These are phyloP conservation scores for Candida nonsorbophila DNA, from an alignment of 805 yeast species.

Conservation along the genomic window DNA sequence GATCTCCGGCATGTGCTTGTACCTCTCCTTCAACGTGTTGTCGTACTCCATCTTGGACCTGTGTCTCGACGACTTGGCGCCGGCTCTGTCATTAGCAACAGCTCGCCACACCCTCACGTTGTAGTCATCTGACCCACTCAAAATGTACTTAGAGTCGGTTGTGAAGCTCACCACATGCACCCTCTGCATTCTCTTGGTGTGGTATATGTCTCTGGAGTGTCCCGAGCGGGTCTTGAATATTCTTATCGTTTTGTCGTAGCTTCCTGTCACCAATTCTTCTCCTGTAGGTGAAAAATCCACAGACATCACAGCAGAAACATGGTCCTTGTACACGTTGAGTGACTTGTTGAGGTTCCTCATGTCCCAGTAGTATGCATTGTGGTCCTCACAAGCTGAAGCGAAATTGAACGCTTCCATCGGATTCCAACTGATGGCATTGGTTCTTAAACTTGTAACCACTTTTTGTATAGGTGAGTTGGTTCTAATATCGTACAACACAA, in stretches of 20 bases:
- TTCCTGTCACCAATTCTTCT: constrained; percentile 89
- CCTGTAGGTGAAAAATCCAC: constrained; percentile 97
- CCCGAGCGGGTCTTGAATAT: constrained; percentile 74
- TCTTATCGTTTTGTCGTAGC: constrained; percentile 90
- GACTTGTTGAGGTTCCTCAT: constrained; percentile 88
- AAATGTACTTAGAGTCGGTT: constrained; percentile 82
- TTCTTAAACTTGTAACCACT: constrained; percentile 73
- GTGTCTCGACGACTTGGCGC: constrained; percentile 74
- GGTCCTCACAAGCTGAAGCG: constrained; percentile 91
- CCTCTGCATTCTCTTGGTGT: constrained; percentile 96
- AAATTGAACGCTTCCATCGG: constrained; percentile 96
- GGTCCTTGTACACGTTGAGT: constrained; percentile 85
- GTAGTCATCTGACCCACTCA: constrained; percentile 94
- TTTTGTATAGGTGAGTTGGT: constrained; percentile 91
- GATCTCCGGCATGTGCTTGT: constrained; percentile 94
- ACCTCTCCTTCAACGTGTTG: constrained; percentile 85
- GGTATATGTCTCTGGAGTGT: constrained; percentile 92
- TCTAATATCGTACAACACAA: constrained; percentile 85
- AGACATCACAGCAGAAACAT: constrained; percentile 92
- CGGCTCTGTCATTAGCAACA: constrained; percentile 76
- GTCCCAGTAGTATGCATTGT: constrained; percentile 90
- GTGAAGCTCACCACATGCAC: constrained; percentile 79
- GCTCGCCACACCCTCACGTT: constrained; percentile 93
- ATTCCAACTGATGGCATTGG: constrained; percentile 89
- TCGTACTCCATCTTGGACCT: constrained; percentile 85